Conservation (phyloP, 192 early-diverging fungal genomes). For the Coemansia sp. region DNA sequence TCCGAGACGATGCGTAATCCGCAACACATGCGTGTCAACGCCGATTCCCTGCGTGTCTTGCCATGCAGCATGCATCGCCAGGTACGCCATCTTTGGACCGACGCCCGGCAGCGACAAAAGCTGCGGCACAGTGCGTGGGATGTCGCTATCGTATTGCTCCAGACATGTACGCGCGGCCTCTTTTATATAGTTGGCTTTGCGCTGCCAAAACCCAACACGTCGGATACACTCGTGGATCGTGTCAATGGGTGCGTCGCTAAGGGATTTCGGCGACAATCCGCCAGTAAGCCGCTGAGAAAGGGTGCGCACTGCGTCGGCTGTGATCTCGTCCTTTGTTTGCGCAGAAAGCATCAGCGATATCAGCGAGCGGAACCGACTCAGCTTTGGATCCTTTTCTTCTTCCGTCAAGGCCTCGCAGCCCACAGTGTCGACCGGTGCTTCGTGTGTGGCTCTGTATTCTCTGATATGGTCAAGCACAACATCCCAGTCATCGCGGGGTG, state of each 20-base stretch:
- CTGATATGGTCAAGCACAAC: conserved; percentile 64
- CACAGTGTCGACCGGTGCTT: conserved; percentile 87
- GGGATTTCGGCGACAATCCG: conserved; percentile 67
- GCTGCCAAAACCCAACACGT: conserved; percentile 88
- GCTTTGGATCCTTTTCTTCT: conserved; percentile 50
- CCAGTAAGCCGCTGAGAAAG: conserved; percentile 64
- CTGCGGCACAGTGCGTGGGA: conserved; percentile 77
- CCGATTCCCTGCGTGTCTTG: conserved; percentile 86
- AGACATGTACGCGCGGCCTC: conserved; percentile 71
- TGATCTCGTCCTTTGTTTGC: conserved; percentile 90
- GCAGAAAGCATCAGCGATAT: conserved; percentile 87
- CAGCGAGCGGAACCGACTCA: conserved; percentile 79
- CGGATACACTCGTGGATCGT: conserved; percentile 69
- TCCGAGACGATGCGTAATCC: conserved; percentile 84
- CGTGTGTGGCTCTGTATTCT: conserved; percentile 62
- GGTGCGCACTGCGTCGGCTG: conserved; percentile 71
- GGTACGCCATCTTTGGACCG: conserved; percentile 92
- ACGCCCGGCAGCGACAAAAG: conserved; percentile 84
- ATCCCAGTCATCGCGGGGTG: conserved; percentile 63
- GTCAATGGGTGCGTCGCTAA: conserved; percentile 63
- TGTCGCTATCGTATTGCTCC: conserved; percentile 73
- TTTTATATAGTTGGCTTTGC: conserved; percentile 82
- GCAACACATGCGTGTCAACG: conserved; percentile 94
- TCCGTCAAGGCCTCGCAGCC: conserved; percentile 78
- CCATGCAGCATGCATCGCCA: conserved; percentile 86